A percentile compares a stretch with the other conserved stretches of the same genome.
Evolutionary conservation across 768 basidiomycete genomes (phyloP).

Genomic region (Boletus fagicola): DNA sequence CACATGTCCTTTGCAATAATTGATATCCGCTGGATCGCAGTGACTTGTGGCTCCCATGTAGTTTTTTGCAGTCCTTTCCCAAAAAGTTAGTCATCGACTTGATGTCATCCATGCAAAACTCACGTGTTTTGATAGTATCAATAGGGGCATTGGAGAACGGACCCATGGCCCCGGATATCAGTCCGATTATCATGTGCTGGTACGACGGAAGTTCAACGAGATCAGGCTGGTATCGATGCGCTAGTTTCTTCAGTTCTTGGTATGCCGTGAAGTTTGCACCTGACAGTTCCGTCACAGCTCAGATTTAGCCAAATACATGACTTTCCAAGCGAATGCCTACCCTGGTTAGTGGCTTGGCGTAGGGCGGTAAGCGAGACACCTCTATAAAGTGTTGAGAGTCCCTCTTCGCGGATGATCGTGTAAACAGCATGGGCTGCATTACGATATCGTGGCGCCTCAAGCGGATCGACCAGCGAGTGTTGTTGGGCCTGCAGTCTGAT

Average conservation of each 20-base stretch:
- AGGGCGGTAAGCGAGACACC: constrained; percentile 93
- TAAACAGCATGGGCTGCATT: constrained; percentile 97
- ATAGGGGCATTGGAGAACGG: constrained; percentile 98
- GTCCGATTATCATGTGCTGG: constrained; percentile 93
- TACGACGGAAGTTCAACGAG: constrained; percentile 81
- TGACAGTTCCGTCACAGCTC: constrained; percentile 21
- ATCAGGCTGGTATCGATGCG: constrained; percentile 75
- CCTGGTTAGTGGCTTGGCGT: constrained; percentile 97
- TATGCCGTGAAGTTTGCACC: constrained; percentile 98
- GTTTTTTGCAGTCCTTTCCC: constrained; percentile 79
- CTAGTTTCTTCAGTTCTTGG: constrained; percentile 90
- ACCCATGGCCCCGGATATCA: constrained; percentile 97
- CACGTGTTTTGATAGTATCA: constrained; percentile 93
- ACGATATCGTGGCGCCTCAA: constrained; percentile 90
- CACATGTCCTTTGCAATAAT: constrained; percentile 92
- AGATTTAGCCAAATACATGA: not conserved
- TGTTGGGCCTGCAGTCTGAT: constrained; percentile 97
- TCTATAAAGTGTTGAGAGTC: constrained; percentile 78
- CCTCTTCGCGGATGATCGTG: constrained; percentile 92
- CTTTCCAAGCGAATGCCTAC: constrained; percentile 35
- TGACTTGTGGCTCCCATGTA: constrained; percentile 65
- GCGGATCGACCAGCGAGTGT: constrained; percentile 93
- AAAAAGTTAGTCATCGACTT: not conserved
- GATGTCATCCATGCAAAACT: constrained; percentile 22
- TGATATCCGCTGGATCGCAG: constrained; percentile 75